Conservation (phyloP, 2,329 filamentous ascomycete genomes). For the Fusarium buharicum region DNA sequence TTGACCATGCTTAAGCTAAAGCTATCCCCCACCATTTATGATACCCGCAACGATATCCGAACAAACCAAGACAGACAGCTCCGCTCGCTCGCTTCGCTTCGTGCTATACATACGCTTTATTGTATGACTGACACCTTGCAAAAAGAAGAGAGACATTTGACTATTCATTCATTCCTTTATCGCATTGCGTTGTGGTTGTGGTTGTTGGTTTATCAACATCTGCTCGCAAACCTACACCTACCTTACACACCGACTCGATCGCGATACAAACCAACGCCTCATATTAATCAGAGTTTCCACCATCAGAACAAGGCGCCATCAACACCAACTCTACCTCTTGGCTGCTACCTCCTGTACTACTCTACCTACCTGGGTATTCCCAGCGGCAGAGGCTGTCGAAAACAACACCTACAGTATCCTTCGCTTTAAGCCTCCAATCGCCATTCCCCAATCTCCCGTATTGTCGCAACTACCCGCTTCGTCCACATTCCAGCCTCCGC, state of each 20-base stretch:
- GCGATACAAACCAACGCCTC: conserved; percentile 25
- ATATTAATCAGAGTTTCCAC: conserved; percentile 28
- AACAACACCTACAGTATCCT: conserved; percentile 14
- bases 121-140: conserved; percentile 18
- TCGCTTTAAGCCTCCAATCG: conserved; percentile 17
- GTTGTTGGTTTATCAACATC: not conserved
- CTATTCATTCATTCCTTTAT: conserved; percentile 21
- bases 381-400: conserved; percentile 39
- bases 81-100: conserved; percentile 27
- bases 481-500: conserved; percentile 46
- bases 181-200: not conserved
- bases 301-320: conserved; percentile 15
- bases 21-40: conserved; percentile 31
- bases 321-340: conserved; percentile 8
- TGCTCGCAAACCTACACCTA: not conserved
- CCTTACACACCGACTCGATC: not conserved
- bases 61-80: conserved; percentile 19
- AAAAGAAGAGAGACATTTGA: conserved; percentile 17
- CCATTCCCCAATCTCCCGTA: conserved; percentile 18
- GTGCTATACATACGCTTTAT: conserved; percentile 13
- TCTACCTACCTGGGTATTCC: conserved; percentile 7
- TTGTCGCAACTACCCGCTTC: conserved; percentile 36
- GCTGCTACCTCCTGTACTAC: not conserved
- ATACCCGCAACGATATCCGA: conserved; percentile 32
- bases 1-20: conserved; percentile 13